These are phyloP conservation scores for Streptanthus diversifolius DNA, from an alignment of 345 rosid genomes.

Conservation along the genomic window DNA sequence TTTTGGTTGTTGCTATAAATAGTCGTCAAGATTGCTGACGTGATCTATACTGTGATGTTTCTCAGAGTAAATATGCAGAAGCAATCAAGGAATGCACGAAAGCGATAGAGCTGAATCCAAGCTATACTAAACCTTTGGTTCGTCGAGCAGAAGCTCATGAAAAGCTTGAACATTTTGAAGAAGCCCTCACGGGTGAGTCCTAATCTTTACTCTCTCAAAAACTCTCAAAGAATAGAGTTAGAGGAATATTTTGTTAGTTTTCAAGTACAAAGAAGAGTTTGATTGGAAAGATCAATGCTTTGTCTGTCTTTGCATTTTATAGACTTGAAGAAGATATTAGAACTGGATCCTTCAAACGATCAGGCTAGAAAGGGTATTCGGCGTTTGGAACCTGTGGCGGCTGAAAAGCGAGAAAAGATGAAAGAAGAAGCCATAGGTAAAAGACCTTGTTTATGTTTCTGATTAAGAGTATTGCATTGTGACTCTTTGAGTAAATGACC, in stretches of 20 bases:
- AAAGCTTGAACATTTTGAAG: constrained; percentile 76
- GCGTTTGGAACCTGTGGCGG: constrained; percentile 73
- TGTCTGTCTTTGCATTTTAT: not conserved
- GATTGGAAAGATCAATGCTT: not conserved
- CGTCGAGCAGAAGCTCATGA: constrained; percentile 84
- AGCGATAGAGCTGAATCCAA: constrained; percentile 67
- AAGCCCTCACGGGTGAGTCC: constrained; percentile 66
- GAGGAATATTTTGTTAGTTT: not conserved
- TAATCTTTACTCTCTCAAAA: not conserved
- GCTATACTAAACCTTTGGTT: constrained; percentile 55
- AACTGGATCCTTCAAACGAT: constrained; percentile 65
- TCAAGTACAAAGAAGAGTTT: not conserved
- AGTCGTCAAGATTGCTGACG: not conserved
- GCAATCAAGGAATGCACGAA: constrained; percentile 69
- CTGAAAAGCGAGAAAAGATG: constrained; percentile 77
- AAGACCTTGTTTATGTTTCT: constrained; percentile 13
- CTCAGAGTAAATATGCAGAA: constrained; percentile 67
- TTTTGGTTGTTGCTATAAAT: not conserved
- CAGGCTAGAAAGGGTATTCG: constrained; percentile 58
- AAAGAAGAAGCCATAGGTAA: constrained; percentile 94
- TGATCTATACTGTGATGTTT: not conserved
- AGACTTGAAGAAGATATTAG: constrained; percentile 79
- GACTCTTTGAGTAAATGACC: not conserved
- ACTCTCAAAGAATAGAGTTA: not conserved
- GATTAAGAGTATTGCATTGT: not conserved